Evolutionary conservation across 1,139 yeast species (phyloP), one percentile per base, ranked within the genome.

Genomic region (Meyerozyma athensensis): DNA sequence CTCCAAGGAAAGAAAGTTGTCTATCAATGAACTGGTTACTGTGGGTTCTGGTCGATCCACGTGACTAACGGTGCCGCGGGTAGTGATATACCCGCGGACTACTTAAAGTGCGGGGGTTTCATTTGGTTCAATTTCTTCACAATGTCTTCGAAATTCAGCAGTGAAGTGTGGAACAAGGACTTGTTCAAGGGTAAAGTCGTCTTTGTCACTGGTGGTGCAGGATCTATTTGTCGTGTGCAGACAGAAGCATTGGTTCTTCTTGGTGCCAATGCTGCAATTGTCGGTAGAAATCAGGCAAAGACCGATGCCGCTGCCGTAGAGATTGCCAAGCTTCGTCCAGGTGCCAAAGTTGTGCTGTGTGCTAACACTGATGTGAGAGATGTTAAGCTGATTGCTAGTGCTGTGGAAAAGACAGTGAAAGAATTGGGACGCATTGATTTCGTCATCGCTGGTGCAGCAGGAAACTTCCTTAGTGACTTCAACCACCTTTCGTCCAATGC

Each of bases 391-490:
- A 30, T 55, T 22, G 55, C 41, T 12, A 37, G 41, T 22, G 60
- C 59, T 1, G 59, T 51, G 14, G 52, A 52, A 8, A 48, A 41
- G 31, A 48, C 58, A 2, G 57, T 56, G 23, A 43, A 43, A 6
- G 50, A 50, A 36, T 46, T 56, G 44, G 59, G 60, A 13, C 43
- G 61, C 20, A 54, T 56, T 36, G 61, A 56, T 44, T 55, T 31
- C 34, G 59, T 56, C 26, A 54, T 56, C 40, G 59, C 58, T 13
- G 60, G 61, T 7, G 60, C 60, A 3, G 61, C 61, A 1, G 60
- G 61, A n/a, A 56, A 56, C 48, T 55, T 56, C 38, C 39, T 54
- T 36, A 40, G 53, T 17, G 60, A 56, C 43, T 56, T 55, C 46
- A 54, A 56, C 47, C 60, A 56, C 41, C 49, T 56, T 39, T 53